Conservation (phyloP, 164 flowering plant genomes). For the Nelumbo lutea region DNA sequence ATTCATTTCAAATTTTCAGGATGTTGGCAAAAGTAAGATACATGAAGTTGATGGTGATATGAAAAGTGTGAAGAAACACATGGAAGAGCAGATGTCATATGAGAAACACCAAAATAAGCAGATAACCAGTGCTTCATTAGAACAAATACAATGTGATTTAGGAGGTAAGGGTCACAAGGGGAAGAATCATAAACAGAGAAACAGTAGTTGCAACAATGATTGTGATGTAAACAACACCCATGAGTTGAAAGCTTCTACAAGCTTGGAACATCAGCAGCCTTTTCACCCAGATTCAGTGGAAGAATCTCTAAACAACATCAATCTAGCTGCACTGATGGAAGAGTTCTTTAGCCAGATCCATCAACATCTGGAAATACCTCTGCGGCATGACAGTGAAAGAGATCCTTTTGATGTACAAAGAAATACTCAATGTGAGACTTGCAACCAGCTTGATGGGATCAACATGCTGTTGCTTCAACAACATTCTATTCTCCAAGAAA, state of each 20-base stretch:
- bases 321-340: conserved; percentile 42
- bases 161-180: conserved; percentile 16
- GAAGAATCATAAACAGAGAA: conserved; percentile 30
- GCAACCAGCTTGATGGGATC: conserved; percentile 25
- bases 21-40: conserved; percentile 24
- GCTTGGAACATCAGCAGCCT: conserved; percentile 19
- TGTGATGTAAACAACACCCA: conserved; percentile 22
- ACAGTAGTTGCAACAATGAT: conserved; percentile 26
- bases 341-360: conserved; percentile 37
- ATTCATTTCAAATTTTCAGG: conserved; percentile 30
- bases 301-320: conserved; percentile 17
- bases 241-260: conserved; percentile 25
- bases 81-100: conserved; percentile 67
- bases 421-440: conserved; percentile 13
- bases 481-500: conserved; percentile 35
- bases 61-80: conserved; percentile 74
- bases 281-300: conserved; percentile 14
- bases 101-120: conserved; percentile 34
- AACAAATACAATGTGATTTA: conserved; percentile 17
- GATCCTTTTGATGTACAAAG: conserved; percentile 19
- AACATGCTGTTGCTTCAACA: conserved; percentile 19
- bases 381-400: conserved; percentile 9
- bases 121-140: conserved; percentile 20
- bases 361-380: conserved; percentile 10
- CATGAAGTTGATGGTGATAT: conserved; percentile 22